Conservation (phyloP, 331 rosid genomes). For the Spiraea crenata region DNA sequence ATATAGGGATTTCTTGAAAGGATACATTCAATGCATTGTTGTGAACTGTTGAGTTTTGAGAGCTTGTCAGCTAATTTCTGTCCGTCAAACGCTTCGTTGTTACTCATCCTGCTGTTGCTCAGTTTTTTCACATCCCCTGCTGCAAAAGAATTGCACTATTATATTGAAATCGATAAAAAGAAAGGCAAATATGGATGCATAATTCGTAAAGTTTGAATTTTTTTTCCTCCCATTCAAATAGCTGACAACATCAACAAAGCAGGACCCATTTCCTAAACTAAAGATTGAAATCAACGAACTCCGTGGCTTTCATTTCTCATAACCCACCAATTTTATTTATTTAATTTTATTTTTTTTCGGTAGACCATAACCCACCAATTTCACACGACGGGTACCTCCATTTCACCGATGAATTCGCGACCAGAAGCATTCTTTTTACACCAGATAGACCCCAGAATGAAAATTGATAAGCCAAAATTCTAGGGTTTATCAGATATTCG, state of each 20-base stretch:
- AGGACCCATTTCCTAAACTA: not conserved
- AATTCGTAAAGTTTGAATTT: not conserved
- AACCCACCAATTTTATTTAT: not conserved
- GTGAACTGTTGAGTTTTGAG: conserved; percentile 86
- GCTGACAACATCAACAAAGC: not conserved
- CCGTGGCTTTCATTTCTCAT: not conserved
- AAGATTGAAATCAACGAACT: conserved; percentile 1
- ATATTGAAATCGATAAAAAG: not conserved
- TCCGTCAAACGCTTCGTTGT: conserved; percentile 60
- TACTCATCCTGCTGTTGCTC: conserved; percentile 58
- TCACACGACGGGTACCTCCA: no score
- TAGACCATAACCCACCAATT: no score
- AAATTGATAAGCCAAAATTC: not conserved
- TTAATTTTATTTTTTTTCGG: no score
- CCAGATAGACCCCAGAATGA: not conserved
- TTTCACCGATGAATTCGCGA: not conserved
- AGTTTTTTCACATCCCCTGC: conserved; percentile 40
- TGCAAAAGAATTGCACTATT: not conserved
- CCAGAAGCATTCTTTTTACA: not conserved
- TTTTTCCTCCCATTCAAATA: not conserved
- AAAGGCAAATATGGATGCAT: not conserved
- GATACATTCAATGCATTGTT: conserved; percentile 97
- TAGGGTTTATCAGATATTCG: conserved; percentile 8
- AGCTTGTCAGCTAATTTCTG: conserved; percentile 67
- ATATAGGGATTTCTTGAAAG: conserved; percentile 23